These are phyloP conservation scores for Colletotrichum cordylinicola DNA, from an alignment of 2,329 filamentous ascomycete genomes.

Conservation along the genomic window DNA sequence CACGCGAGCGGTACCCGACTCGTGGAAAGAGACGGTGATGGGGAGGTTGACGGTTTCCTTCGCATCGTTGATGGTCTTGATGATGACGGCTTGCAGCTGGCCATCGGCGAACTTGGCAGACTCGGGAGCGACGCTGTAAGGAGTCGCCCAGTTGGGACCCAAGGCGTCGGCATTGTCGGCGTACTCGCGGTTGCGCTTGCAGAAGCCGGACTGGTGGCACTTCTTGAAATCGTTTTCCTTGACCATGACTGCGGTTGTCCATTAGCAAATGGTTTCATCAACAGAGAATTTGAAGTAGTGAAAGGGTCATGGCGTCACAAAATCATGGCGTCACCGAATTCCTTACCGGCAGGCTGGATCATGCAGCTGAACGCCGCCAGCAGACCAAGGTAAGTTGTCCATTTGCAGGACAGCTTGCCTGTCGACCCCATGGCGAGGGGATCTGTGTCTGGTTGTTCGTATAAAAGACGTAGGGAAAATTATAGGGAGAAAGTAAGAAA, in stretches of 20 bases:
- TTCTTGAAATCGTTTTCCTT: constrained; percentile 99
- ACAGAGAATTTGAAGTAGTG: not conserved
- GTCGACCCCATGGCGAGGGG: constrained; percentile 54
- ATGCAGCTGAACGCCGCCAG: constrained; percentile 64
- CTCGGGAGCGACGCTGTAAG: constrained; percentile 77
- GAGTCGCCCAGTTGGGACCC: constrained; percentile 75
- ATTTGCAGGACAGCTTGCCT: constrained; percentile 60
- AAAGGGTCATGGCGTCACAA: not conserved
- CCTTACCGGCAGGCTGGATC: constrained; percentile 69
- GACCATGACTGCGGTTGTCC: constrained; percentile 67
- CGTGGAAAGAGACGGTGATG: constrained; percentile 84
- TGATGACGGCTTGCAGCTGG: constrained; percentile 77
- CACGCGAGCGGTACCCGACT: constrained; percentile 87
- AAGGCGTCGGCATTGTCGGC: constrained; percentile 76
- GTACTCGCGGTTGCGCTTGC: constrained; percentile 89
- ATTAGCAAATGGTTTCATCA: not conserved
- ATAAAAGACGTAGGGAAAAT: not conserved
- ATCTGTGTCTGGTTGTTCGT: constrained; percentile 4
- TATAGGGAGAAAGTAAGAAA: not conserved
- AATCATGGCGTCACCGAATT: not conserved
- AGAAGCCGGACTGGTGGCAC: constrained; percentile 95
- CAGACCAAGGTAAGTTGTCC: constrained; percentile 69
- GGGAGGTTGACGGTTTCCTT: constrained; percentile 79
- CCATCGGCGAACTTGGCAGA: constrained; percentile 81
- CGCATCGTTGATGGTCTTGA: constrained; percentile 75